phyloP scores from a whole-genome alignment of 2,329 filamentous ascomycete species.

The Fusarium udum region DNA sequence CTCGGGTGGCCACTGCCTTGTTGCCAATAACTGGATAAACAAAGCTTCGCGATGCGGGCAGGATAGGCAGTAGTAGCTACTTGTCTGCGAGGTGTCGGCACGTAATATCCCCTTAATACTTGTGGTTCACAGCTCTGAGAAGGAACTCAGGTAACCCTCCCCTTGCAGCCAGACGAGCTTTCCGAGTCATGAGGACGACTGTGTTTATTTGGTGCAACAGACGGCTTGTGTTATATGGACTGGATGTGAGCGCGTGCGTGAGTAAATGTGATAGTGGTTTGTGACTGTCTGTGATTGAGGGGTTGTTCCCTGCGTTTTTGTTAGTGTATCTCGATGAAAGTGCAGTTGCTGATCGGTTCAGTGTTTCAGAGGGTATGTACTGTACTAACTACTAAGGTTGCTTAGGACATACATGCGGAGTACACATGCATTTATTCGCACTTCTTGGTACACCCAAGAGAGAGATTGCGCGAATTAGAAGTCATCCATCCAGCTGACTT shows the following conservation, averaged over 20 bases:
- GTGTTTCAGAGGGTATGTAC: slow-evolving; percentile 12
- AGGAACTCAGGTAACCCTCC: slow-evolving; percentile 4
- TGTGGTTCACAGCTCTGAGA: slow-evolving; percentile 4
- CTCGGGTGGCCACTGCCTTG: slow-evolving; percentile 25
- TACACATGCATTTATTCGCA: slow-evolving; percentile 19
- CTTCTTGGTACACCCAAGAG: slow-evolving; percentile 1
- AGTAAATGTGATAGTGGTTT: slow-evolving; percentile 17
- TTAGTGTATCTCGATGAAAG: slow-evolving; percentile 6
- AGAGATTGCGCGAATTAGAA: slow-evolving; percentile 26
- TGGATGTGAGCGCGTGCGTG: neutral
- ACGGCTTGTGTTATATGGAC: neutral
- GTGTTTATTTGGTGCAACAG: slow-evolving; percentile 22
- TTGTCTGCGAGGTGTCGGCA: neutral
- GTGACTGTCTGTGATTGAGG: slow-evolving; percentile 3
- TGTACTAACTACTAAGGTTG: neutral
- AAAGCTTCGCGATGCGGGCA: slow-evolving; percentile 1
- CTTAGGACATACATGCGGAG: slow-evolving; percentile 20
- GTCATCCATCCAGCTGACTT: slow-evolving; percentile 11
- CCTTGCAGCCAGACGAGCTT: slow-evolving; percentile 9
- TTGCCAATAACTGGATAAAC: neutral
- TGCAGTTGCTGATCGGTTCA: slow-evolving; percentile 3
- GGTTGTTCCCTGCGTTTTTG: slow-evolving; percentile 2
- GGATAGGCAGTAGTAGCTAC: neutral
- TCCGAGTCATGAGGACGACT: slow-evolving; percentile 32
- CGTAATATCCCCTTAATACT: slow-evolving; percentile 2